Base-by-base conservation (phyloP, 2,329 filamentous ascomycete genomes). In the Colletotrichum orbiculare region DNA sequence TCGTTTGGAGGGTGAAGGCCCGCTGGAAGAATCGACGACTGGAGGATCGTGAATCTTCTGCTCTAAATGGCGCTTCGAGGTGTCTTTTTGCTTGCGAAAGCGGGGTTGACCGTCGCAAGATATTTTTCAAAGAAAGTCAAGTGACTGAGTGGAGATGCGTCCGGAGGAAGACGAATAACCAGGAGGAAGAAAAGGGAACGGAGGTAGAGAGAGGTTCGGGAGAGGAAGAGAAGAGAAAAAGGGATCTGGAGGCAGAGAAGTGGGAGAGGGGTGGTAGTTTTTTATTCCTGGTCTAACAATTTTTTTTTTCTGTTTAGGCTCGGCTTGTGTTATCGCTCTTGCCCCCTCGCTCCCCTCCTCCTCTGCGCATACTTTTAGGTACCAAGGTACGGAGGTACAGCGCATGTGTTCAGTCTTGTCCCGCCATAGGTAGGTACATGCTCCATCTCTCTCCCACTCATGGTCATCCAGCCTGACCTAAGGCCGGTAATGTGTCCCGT, bases 131-230 rank as follows among this genome's bases (percentile, higher is more conserved):
- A 69, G 64, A 70, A 71, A 70, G 17, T 65, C 67, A 69, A 71
- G 69, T 71, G 72, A 76, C 73, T 71, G 73, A 73, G 68, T 70
- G 72, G 73, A 76, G 77, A 76, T 78, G 76, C 80, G 80, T 76
- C 80, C 72, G 74, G 74, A 79, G 76, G 78, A 80, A 72, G 77
- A 81, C 76, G 61, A 64, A 64, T 55, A 48, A 56, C 60, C 76
- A 75, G 73, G 70, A 75, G 69, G 69, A 73, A 72, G 70, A 69
- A 69, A 73, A 73, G 70, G 73, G 72, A 72, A 74, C 73, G 72
- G 73, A 46, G 43, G 72, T 70, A 73, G 71, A 68, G 69, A 71
- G 73, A 73, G 68, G 71, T 69, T 69, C 69, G 68, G 70, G 60
- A 66, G 68, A 69, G 66, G 69, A 70, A 71, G 71, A 76, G 69